These are phyloP conservation scores for Phanerodontia chrysosporium DNA, from an alignment of 768 basidiomycete genomes.

Conservation along the genomic window DNA sequence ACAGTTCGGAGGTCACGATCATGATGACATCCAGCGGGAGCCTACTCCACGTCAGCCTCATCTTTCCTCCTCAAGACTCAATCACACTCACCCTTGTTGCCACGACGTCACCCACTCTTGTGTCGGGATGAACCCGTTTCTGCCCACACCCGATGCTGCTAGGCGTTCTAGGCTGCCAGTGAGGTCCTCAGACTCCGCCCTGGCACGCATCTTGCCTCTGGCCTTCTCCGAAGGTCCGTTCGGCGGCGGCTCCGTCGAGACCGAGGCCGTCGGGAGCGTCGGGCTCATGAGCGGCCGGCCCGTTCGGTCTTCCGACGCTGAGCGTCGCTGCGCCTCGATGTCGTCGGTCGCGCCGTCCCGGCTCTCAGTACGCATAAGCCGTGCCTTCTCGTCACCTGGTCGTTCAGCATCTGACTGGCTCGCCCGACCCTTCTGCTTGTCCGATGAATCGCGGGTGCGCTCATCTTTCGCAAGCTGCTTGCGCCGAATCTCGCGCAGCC, in stretches of 20 bases:
- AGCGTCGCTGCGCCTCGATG: conserved; percentile 13
- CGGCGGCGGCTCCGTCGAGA: conserved; percentile 20
- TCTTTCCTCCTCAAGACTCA: conserved; percentile 13
- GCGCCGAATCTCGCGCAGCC: conserved; percentile 79
- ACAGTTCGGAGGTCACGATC: conserved; percentile 81
- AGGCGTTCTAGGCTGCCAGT: conserved; percentile 57
- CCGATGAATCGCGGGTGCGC: conserved; percentile 33
- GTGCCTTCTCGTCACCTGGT: conserved; percentile 61
- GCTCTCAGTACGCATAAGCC: conserved; percentile 55
- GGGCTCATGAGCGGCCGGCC: conserved; percentile 42
- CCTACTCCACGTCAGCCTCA: conserved; percentile 32
- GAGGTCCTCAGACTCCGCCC: conserved; percentile 50
- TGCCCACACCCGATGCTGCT: conserved; percentile 68
- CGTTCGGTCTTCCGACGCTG: conserved; percentile 24
- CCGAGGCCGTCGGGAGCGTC: conserved; percentile 32
- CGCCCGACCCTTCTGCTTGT: conserved; percentile 40
- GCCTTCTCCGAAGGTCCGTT: conserved; percentile 73
- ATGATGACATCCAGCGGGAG: conserved; percentile 87
- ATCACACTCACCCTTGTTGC: conserved; percentile 79
- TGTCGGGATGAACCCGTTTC: conserved; percentile 91
- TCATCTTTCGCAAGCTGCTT: conserved; percentile 72
- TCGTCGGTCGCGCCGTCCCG: conserved; percentile 23
- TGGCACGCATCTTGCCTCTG: conserved; percentile 85
- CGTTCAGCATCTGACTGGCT: conserved; percentile 31
- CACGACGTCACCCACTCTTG: conserved; percentile 98